Base-by-base conservation (phyloP, 73 alveolate genomes). In the Vitrella brassicaformis region DNA sequence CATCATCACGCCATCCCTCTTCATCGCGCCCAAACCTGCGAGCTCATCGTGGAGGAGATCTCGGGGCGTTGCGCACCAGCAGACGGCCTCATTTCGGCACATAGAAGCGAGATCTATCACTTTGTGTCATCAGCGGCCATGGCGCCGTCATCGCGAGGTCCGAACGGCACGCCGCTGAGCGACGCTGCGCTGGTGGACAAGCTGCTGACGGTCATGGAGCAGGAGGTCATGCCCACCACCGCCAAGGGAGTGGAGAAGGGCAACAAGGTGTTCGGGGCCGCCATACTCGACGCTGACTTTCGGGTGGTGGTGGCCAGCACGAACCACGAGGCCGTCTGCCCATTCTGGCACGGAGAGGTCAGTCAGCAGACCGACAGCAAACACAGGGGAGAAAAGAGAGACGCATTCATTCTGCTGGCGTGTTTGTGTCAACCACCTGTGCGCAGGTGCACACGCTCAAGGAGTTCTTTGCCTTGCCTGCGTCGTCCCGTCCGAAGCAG, bases 321-420 rank as follows among this genome's bases (percentile, higher is more conserved):
- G 31, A 72, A 72, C 70, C 80, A 31, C 29, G 80, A 72, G 32
- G 47, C 71, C 32, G 32, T 31, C 45, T 72, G 73, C 0, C 80
- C 80, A 29, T 32, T 72, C 31, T 39, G 31, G 39, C 80, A 72
- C 22, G 80, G 80, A 22, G 80, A 72, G 30, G 80, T 72, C 47
- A 28, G 30, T 71, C 30, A 56, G 19, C 28, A 28, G 30, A 28
- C 64, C 64, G 46, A 71, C 64, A 47, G 64, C 67, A 47, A 28
- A n/a, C 39, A 71, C 10, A 31, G 30, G 71, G 71, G 67, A 27
- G 68, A 68, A 10, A 66, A 71, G 10, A 46, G 71, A 18, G 79
- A 0, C 67, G 39, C 68, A 10, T 45, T 19, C 65, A 9, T 45
- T 45, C 65, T 45, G 25, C 9, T 10, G 9, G 65, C 65, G 19